A percentile compares a stretch with the other conserved stretches of the same genome.
Conservation (phyloP, 305 asterid species). For the Petunia hybrid region DNA sequence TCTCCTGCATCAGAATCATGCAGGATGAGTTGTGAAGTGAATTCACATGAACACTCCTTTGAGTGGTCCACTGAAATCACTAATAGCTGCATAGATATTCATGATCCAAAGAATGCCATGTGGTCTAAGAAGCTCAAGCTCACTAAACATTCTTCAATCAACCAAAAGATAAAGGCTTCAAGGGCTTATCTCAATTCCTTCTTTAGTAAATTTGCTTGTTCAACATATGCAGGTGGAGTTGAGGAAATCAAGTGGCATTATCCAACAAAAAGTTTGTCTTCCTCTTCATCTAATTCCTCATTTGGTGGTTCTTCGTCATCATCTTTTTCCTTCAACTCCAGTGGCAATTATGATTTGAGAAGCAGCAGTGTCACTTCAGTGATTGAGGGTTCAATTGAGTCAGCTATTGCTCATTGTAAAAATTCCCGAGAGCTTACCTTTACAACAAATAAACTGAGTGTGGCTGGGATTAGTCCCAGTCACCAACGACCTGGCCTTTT, state of each 20-base stretch:
- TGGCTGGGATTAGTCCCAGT: not conserved
- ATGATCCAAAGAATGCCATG: slow-evolving; percentile 40
- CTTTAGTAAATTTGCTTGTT: not conserved
- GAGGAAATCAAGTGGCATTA: not conserved
- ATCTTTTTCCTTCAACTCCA: not conserved
- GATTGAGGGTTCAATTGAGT: not conserved
- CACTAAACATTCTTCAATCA: not conserved
- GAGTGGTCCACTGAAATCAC: slow-evolving; percentile 70
- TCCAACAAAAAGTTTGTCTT: not conserved
- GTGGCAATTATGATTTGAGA: not conserved
- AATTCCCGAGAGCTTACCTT: not conserved
- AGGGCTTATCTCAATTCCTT: not conserved
- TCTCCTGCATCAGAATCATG: slow-evolving; percentile 71
- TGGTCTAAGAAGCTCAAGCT: slow-evolving; percentile 61
- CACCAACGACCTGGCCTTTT: too few species aligned
- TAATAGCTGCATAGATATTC: slow-evolving; percentile 40
- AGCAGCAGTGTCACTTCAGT: not conserved
- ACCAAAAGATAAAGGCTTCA: not conserved
- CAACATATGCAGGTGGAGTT: not conserved
- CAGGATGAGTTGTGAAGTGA: slow-evolving; percentile 64
- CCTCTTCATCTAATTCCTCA: slow-evolving; percentile 49
- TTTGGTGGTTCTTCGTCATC: slow-evolving; percentile 41
- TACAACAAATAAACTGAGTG: not conserved
- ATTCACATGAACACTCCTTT: slow-evolving; percentile 62
- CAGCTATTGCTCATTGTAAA: not conserved